A percentile compares a stretch with the other conserved stretches of the same genome.
Conservation (phyloP, 805 yeast genomes). For the Candida adriatica region DNA sequence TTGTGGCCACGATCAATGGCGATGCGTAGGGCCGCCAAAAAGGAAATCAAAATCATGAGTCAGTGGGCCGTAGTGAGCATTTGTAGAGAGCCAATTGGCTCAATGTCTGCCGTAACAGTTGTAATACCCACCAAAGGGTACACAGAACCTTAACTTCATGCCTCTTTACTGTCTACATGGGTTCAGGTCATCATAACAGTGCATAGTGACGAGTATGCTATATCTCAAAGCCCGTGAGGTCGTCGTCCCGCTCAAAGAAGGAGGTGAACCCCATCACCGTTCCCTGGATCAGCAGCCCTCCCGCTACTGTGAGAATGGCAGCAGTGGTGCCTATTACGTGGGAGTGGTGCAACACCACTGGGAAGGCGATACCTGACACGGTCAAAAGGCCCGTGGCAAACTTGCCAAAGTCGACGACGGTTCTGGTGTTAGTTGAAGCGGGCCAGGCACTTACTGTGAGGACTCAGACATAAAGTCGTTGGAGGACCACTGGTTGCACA, state of each 20-base stretch:
- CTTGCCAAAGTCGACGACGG: constrained; percentile 60
- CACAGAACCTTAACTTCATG: background rate
- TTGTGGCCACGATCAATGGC: constrained; percentile 74
- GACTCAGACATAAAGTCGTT: constrained; percentile 51
- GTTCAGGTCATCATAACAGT: background rate
- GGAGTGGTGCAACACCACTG: constrained; percentile 58
- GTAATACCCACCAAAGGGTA: no score
- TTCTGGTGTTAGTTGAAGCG: constrained; percentile 17
- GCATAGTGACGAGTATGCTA: background rate
- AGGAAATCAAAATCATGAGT: no score
- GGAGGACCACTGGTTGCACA: constrained; percentile 38
- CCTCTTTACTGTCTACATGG: background rate
- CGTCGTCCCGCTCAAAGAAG: constrained; percentile 49
- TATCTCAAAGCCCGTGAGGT: constrained; percentile 21
- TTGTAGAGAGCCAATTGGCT: no score
- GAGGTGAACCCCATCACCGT: constrained; percentile 66
- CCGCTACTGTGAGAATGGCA: constrained; percentile 52
- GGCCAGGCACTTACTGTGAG: constrained; percentile 25
- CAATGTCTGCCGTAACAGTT: no score
- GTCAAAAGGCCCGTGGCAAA: constrained; percentile 62
- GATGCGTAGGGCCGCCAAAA: constrained; percentile 23
- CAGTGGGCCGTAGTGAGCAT: no score
- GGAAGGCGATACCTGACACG: constrained; percentile 52
- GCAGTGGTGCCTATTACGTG: constrained; percentile 53
- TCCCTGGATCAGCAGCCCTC: constrained; percentile 64